A percentile compares a stretch with the other conserved stretches of the same genome.
These are phyloP conservation scores for Lactarius trivialis DNA, from an alignment of 768 basidiomycete species.

Conservation along the genomic window DNA sequence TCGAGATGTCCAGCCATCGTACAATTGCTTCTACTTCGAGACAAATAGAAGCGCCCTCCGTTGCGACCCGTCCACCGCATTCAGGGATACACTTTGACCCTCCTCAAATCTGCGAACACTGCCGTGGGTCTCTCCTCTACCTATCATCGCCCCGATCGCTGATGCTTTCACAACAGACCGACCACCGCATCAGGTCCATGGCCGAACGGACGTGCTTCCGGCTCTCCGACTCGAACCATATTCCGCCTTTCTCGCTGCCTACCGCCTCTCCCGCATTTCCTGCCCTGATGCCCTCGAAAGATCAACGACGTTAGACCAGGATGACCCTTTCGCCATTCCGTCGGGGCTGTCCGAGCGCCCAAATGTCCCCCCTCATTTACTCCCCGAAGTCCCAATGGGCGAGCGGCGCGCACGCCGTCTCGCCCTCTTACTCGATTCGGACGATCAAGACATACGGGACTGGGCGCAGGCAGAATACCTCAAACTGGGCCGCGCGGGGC, in stretches of 20 bases:
- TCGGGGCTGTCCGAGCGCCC: conserved; percentile 3
- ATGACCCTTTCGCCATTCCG: conserved; percentile 5
- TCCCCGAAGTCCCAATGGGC: conserved; percentile 8
- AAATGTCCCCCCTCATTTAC: conserved; percentile 16
- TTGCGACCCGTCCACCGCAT: background rate
- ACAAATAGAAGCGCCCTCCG: background rate
- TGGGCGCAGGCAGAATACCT: conserved; percentile 24
- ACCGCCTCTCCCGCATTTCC: conserved; percentile 19
- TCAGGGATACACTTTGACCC: conserved; percentile 8
- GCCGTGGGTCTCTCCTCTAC: conserved; percentile 5
- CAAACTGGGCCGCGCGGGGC: conserved; percentile 15
- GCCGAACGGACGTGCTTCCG: conserved; percentile 23
- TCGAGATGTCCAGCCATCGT: conserved; percentile 1
- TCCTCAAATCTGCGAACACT: conserved; percentile 12
- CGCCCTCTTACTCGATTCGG: conserved; percentile 21
- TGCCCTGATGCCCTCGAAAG: conserved; percentile 14
- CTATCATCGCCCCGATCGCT: background rate
- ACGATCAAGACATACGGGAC: conserved; percentile 20
- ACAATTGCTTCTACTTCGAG: background rate
- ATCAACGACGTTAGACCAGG: conserved; percentile 7
- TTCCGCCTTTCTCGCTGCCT: conserved; percentile 23
- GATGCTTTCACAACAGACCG: conserved; percentile 6
- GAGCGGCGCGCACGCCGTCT: conserved; percentile 21
- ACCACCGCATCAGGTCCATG: conserved; percentile 19
- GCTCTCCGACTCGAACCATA: conserved; percentile 23